phyloP scores from a whole-genome alignment of 228 moss, liverwort and hornwort genomes.

The Sphagnum fallax region DNA sequence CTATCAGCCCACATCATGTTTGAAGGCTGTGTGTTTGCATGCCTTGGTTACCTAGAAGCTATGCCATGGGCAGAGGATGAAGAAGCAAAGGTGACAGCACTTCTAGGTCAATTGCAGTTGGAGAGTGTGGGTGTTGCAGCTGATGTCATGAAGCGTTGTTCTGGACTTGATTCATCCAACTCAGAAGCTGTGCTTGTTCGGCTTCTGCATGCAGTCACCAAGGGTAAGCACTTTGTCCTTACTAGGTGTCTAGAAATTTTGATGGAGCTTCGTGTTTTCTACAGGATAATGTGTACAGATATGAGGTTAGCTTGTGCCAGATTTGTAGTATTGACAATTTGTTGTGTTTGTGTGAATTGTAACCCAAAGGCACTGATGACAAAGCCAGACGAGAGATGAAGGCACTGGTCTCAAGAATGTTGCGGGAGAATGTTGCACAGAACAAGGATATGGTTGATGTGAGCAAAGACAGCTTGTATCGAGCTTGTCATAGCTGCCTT shows the following conservation, averaged over 20 bases:
- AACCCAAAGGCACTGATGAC: conserved; percentile 56
- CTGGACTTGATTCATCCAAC: conserved; percentile 35
- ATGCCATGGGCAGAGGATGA: conserved; percentile 87
- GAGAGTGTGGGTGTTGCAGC: conserved; percentile 66
- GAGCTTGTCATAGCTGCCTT: conserved; percentile 68
- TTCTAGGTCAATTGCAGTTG: conserved; percentile 67
- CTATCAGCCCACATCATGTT: conserved; percentile 80
- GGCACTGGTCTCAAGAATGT: conserved; percentile 70
- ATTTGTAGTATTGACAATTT: too few species aligned
- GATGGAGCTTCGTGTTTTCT: too few species aligned
- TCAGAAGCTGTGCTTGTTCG: conserved; percentile 71
- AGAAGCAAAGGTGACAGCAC: conserved; percentile 71
- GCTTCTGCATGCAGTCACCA: conserved; percentile 70
- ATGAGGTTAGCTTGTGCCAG: too few species aligned
- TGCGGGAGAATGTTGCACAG: conserved; percentile 75
- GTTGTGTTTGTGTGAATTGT: too few species aligned
- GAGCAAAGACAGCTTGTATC: conserved; percentile 77
- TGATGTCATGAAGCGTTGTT: conserved; percentile 75
- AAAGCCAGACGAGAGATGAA: conserved; percentile 88
- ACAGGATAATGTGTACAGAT: too few species aligned
- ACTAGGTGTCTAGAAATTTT: background rate
- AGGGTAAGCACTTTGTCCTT: conserved; percentile 17
- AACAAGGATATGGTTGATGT: conserved; percentile 62
- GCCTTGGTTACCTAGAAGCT: conserved; percentile 74
- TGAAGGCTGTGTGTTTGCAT: conserved; percentile 73